Percentiles rank a stretch among this genome's conserved stretches.
These are phyloP conservation scores for Cutaneotrichosporon sp. DNA, from an alignment of 1,284 basidiomycete genomes.

Conservation along the genomic window DNA sequence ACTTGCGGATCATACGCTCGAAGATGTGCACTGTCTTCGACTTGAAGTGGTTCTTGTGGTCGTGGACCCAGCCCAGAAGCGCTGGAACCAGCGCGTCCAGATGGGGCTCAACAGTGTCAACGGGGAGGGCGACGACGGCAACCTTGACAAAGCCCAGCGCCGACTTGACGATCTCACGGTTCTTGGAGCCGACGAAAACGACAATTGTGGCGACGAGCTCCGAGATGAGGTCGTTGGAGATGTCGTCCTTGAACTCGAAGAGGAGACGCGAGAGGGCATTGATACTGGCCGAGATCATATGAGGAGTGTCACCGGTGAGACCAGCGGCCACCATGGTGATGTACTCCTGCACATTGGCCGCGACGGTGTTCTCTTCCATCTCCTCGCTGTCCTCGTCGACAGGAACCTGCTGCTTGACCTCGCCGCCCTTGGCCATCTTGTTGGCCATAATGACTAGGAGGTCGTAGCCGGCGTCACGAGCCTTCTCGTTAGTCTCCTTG, in stretches of 20 bases:
- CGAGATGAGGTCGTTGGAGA: slow-evolving; percentile 69
- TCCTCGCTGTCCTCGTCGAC: slow-evolving; percentile 64
- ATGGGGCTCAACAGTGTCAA: slow-evolving; percentile 67
- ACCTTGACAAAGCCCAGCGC: slow-evolving; percentile 94
- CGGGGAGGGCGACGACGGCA: slow-evolving; percentile 74
- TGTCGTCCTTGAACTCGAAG: slow-evolving; percentile 89
- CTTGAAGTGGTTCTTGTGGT: slow-evolving; percentile 99
- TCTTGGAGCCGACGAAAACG: slow-evolving; percentile 85
- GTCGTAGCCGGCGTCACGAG: slow-evolving; percentile 83
- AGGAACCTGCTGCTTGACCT: slow-evolving; percentile 68
- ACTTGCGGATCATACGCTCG: slow-evolving; percentile 88
- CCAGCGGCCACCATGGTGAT: slow-evolving; percentile 97
- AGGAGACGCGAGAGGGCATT: slow-evolving; percentile 89
- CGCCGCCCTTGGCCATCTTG: slow-evolving; percentile 85
- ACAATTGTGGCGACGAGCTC: slow-evolving; percentile 84
- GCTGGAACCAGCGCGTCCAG: slow-evolving; percentile 75
- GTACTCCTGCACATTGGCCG: slow-evolving; percentile 84
- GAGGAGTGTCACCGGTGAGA: slow-evolving; percentile 84
- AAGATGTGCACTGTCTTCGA: slow-evolving; percentile 93
- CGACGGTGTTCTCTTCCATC: slow-evolving; percentile 58
- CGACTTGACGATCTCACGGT: slow-evolving; percentile 97
- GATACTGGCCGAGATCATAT: slow-evolving; percentile 97
- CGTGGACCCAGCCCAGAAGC: slow-evolving; percentile 85
- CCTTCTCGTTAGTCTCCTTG: slow-evolving; percentile 94
- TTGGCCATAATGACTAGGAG: slow-evolving; percentile 84